phyloP scores from a whole-genome alignment of 345 rosid genomes.

The Aquilaria sinensis region DNA sequence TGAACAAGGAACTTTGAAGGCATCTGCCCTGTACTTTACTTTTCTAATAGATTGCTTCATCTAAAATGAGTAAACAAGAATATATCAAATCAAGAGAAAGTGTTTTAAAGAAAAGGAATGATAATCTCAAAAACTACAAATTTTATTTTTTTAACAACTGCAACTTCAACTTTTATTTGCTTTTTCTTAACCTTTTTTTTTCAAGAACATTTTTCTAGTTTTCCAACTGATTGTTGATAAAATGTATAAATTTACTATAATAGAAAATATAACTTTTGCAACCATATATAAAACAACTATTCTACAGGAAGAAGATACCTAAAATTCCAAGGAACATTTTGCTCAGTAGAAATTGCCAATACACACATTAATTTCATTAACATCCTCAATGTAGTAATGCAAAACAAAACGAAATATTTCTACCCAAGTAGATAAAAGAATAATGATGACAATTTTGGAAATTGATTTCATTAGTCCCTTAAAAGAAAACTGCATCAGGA shows the following conservation, averaged over 20 bases:
- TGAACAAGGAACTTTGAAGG: conserved; percentile 38
- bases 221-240: no score
- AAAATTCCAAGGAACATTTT: background rate
- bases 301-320: background rate
- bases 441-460: no score
- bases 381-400: no score
- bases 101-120: background rate
- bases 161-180: background rate
- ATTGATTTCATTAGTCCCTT: no score
- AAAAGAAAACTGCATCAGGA: no score
- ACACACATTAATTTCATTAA: no score
- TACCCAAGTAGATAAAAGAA: no score
- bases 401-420: no score
- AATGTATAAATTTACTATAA: no score
- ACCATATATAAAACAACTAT: no score
- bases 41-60: conserved; percentile 40
- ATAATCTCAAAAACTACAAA: background rate
- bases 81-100: background rate
- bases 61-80: conserved; percentile 32
- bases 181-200: background rate
- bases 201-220: background rate
- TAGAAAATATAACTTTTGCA: no score
- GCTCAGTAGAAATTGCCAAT: background rate
- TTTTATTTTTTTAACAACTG: conserved; percentile 1
- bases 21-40: conserved; percentile 37